phyloP scores from a whole-genome alignment of 2,329 filamentous ascomycete species.

The Macrophomina phaseolina region DNA sequence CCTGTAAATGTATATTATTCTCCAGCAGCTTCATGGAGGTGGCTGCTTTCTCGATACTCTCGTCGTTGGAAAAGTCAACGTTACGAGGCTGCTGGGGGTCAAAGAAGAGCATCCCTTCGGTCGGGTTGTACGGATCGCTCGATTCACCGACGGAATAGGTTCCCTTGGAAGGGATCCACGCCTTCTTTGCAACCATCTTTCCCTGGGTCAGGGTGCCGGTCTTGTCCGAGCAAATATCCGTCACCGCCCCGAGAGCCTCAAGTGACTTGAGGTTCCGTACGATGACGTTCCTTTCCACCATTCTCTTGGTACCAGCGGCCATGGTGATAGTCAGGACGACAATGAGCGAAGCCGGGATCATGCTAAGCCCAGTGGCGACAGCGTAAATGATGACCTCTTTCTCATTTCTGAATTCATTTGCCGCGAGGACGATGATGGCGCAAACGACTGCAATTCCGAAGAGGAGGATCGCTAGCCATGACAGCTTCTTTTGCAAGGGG shows the following conservation, averaged over 20 bases:
- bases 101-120: slow-evolving; percentile 46
- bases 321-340: slow-evolving; percentile 67
- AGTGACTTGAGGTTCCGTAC: slow-evolving; percentile 47
- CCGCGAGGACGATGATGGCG: slow-evolving; percentile 30
- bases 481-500: slow-evolving; percentile 45
- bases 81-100: slow-evolving; percentile 40
- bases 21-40: slow-evolving; percentile 45
- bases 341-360: slow-evolving; percentile 63
- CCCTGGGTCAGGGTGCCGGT: slow-evolving; percentile 49
- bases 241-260: slow-evolving; percentile 48
- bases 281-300: slow-evolving; percentile 49
- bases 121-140: slow-evolving; percentile 63
- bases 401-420: slow-evolving; percentile 51
- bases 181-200: slow-evolving; percentile 52
- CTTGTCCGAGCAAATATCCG: slow-evolving; percentile 49
- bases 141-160: slow-evolving; percentile 64
- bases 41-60: slow-evolving; percentile 26
- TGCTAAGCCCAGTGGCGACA: slow-evolving; percentile 64
- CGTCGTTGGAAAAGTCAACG: background rate
- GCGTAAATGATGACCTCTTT: slow-evolving; percentile 71
- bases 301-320: slow-evolving; percentile 49
- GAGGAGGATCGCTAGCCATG: slow-evolving; percentile 36
- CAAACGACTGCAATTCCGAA: slow-evolving; percentile 30
- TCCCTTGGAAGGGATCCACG: slow-evolving; percentile 64
- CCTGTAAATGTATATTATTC: slow-evolving; percentile 56